Base-by-base conservation (phyloP, 1,139 yeast species). In the Pichia cactophila region DNA sequence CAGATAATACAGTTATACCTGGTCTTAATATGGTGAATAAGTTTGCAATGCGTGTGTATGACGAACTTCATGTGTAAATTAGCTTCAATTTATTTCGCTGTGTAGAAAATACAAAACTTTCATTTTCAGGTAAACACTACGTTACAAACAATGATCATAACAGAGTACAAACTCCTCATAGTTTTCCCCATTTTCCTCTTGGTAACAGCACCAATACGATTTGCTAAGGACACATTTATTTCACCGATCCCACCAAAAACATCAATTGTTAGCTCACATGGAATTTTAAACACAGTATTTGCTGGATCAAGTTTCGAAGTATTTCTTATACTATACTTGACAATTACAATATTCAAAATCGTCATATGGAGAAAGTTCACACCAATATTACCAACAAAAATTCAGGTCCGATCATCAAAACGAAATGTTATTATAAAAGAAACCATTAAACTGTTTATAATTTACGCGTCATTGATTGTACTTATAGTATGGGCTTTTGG, bases 401-500 rank as follows among this genome's bases (percentile, higher is more conserved):
- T 14, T 9, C 31, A 28, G 31, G 10, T 28, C 1, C 11, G 11
- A 28, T 9, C 31, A 28, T 11, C 31, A 7, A 11, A 9, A 11
- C 3, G 31, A 11, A n/a, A 12, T 11, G n/a, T 31, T 31, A 10
- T 31, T 3, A 5, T 12, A 10, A 17, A 35, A 20, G 48, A 48
- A 17, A 2, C 42, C 1, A 3, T 39, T 2, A 63, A 62, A 45
- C 33, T 59, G 10, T 44, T 42, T 5, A 20, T 47, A 2, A 45
- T 58, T 20, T 57, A 55, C 47, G 14, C 40, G 2, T 61, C 61
- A 56, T 17, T 66, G 2, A 57, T 55, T 9, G 17, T 64, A 0
- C 44, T 68, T 33, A 66, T 67, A 33, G 61, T 66, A 23, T 45
- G 54, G 54, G 48, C 48, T 35, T 48, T 50, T 75, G 81, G 81